Conservation (phyloP, 257 asterid species). For the Linderniella brevidens region DNA sequence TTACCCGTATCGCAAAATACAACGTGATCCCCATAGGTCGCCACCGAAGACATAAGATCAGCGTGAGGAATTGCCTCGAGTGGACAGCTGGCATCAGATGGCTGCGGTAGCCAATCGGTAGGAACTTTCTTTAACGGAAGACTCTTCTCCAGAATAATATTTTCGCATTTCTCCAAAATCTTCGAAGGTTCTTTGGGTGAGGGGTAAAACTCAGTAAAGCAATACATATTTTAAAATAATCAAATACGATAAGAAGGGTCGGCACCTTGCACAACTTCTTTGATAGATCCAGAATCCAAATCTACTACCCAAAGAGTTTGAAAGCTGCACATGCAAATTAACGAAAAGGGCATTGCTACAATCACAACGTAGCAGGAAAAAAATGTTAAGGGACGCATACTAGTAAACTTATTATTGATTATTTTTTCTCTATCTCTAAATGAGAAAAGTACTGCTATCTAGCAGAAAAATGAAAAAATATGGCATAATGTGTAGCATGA, state of each 20-base stretch:
- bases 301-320: conserved; percentile 72
- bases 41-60: conserved; percentile 56
- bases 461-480: too few relatives aligned
- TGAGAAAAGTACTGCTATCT: too few relatives aligned
- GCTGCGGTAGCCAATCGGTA: conserved; percentile 41
- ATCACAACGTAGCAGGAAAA: not conserved
- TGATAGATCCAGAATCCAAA: conserved; percentile 42
- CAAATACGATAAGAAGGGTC: conserved; percentile 5
- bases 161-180: conserved; percentile 68
- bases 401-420: too few relatives aligned
- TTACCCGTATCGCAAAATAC: conserved; percentile 71
- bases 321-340: conserved; percentile 30
- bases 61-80: conserved; percentile 48
- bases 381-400: too few relatives aligned
- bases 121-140: conserved; percentile 42
- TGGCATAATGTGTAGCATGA: not conserved
- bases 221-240: conserved; percentile 6
- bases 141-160: conserved; percentile 52
- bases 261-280: conserved; percentile 61
- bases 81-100: conserved; percentile 17
- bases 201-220: conserved; percentile 21
- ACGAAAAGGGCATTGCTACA: not conserved
- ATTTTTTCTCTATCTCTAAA: too few relatives aligned
- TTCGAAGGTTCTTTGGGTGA: conserved; percentile 49
- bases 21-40: conserved; percentile 33